Base-by-base conservation (phyloP, 345 rosid genomes). In the Citrus maxima region DNA sequence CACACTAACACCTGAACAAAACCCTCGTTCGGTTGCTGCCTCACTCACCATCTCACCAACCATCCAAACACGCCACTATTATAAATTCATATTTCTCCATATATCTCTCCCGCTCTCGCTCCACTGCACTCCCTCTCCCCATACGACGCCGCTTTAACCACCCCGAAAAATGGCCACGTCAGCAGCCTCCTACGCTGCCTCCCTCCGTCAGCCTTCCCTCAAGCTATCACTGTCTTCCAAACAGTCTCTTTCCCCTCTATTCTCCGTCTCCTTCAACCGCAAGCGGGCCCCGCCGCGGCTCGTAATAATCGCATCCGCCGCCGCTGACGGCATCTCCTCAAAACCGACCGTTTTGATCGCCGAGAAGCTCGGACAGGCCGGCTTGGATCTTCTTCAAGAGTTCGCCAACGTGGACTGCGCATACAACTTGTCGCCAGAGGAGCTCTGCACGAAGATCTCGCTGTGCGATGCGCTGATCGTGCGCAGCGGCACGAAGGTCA, bases 391-490 rank as follows among this genome's bases (percentile, higher is more conserved):
- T 1, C 84, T 94, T 38, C 88, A 88, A 80, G 83, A 82, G 56
- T 89, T 84, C 79, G 92, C 92, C 1, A 91, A 91, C 80, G 93
- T 94, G 16, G 98, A 92, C 79, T 94, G 98, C 78, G 80, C 94
- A 4, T 94, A 89, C 83, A 92, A 92, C 87, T 86, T 94, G 84
- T 81, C 90, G 2, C 97, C 95, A 0, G 97, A 94, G 83, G 97
- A 94, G 89, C 93, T 94, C 16, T 86, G 90, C 86, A 89, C 94
- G 32, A 94, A 94, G 97, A 94, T 92, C 94, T 92, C 98, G 34
- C 92, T 91, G 28, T 90, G 93, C 74, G 98, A 94, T 32, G 97
- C 98, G 69, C 77, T 94, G 82, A 90, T 94, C 76, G 98, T 94
- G 37, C 78, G 98, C 21, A 94, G 98, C 61, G 97, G 90, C 40